Evolutionary conservation across 2,329 filamentous ascomycete species (phyloP), one percentile per base, ranked within the genome.

Genomic region (Claviceps sp.): DNA sequence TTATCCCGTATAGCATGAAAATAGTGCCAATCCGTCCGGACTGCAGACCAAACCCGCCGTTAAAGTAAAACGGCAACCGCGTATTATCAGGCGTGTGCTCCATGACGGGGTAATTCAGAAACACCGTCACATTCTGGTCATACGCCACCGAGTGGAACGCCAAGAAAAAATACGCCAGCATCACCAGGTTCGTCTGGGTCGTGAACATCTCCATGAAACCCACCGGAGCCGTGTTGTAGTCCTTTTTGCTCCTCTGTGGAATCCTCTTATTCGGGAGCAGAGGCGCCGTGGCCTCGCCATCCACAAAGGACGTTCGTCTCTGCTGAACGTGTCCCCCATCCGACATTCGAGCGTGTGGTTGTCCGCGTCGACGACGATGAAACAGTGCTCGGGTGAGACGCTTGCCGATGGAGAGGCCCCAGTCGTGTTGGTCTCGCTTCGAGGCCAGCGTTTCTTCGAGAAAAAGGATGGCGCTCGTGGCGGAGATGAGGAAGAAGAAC

Each of bases 111-210:
- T 88, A 85, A 67, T 95, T 87, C 61, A 96, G 77, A 65, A 95
- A 95, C 1, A 96, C 88, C 3, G 89, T 87, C 1, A 97, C 78
- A 2, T 91, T 75, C 62, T 95, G 89, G 66, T 97, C 91, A 62
- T 83, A 96, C 1, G 88, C 83, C 41, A 94, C 81, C 0, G 81
- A 83, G 66, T 95, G 89, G 48, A 94, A 76, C 0, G 89, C 86
- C 18, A 97, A 74, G 48, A 93, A 74, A 1, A 85, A 85, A 67
- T 97, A 96, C 0, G 84, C 77, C 2, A 87, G 56, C 1, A 97
- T 73, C 57, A 90, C 87, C 52, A 93, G 74, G 36, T 77, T 74
- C 0, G 87, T 87, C 65, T 95, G 88, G 1, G 72, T 73, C 0
- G 81, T 84, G 59, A 95, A 83, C 6, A 93, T 82, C 55, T 89